A percentile compares a stretch with the other conserved stretches of the same genome.
These are phyloP conservation scores for Penicillium aurantiogriseum DNA, from an alignment of 2,329 filamentous ascomycete species.

Conservation along the genomic window DNA sequence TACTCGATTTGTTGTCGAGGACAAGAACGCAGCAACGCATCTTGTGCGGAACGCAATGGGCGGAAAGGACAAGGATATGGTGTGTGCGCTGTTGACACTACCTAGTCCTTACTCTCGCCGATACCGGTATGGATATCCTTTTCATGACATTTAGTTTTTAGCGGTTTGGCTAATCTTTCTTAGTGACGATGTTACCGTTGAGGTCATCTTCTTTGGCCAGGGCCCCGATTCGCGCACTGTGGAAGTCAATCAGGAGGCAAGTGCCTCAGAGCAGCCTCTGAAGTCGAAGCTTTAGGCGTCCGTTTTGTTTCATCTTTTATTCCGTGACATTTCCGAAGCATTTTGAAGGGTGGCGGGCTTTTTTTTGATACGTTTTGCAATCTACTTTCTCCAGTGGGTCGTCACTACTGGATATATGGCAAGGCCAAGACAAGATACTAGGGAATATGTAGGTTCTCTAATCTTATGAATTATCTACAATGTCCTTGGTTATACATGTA, in stretches of 20 bases:
- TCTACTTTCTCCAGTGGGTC: neutral
- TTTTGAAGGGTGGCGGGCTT: neutral
- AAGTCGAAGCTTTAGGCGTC: conserved; percentile 49
- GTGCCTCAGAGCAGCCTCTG: conserved; percentile 53
- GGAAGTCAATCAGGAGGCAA: conserved; percentile 82
- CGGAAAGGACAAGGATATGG: conserved; percentile 88
- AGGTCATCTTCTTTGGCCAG: conserved; percentile 97
- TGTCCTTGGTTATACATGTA: neutral
- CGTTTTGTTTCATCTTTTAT: neutral
- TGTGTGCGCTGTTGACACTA: conserved; percentile 86
- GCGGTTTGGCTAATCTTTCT: conserved; percentile 27
- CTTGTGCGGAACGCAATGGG: conserved; percentile 92
- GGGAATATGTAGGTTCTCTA: neutral
- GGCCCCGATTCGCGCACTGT: conserved; percentile 73
- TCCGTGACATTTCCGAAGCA: neutral
- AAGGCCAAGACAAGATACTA: neutral
- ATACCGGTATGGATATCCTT: conserved; percentile 66
- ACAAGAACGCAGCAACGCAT: conserved; percentile 95
- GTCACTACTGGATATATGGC: neutral
- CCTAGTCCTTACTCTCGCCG: conserved; percentile 87
- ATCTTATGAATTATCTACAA: neutral
- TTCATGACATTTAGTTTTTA: neutral
- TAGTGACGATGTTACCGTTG: conserved; percentile 92
- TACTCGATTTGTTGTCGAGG: conserved; percentile 86
- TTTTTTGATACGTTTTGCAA: neutral